Conservation (phyloP, 1,139 yeast genomes). For the Scheffersomyces parashehatae region DNA sequence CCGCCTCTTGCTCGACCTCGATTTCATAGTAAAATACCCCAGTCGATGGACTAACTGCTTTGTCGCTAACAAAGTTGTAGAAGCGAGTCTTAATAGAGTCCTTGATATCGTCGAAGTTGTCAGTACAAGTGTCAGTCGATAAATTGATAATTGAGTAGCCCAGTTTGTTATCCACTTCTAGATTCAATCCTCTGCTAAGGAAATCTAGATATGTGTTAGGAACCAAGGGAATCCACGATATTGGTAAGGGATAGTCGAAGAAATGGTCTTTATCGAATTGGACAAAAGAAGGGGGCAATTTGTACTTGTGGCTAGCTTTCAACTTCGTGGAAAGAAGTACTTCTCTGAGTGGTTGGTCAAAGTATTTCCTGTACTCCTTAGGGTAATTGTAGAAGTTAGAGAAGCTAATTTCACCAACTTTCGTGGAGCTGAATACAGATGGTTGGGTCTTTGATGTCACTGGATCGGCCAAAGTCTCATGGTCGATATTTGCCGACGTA, state of each 20-base stretch:
- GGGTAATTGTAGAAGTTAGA: conserved; percentile 15
- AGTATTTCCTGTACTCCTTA: conserved; percentile 21
- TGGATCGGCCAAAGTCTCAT: not conserved
- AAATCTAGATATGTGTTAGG: conserved; percentile 23
- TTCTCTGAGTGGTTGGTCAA: conserved; percentile 26
- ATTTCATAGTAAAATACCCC: conserved; percentile 43
- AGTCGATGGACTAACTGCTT: conserved; percentile 29
- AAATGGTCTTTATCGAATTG: conserved; percentile 22
- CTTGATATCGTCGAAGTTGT: conserved; percentile 3
- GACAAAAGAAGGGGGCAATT: conserved; percentile 28
- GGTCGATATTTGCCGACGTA: conserved; percentile 2
- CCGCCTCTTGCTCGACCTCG: conserved; percentile 33
- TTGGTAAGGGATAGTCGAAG: conserved; percentile 38
- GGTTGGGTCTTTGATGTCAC: not conserved
- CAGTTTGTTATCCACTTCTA: conserved; percentile 23
- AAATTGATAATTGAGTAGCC: conserved; percentile 35
- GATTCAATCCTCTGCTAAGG: conserved; percentile 22
- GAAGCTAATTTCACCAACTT: conserved; percentile 25
- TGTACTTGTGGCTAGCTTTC: conserved; percentile 22
- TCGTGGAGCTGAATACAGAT: conserved; percentile 15
- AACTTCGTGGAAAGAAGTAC: conserved; percentile 23
- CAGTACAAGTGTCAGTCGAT: conserved; percentile 7
- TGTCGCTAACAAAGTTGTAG: conserved; percentile 38
- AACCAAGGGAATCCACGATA: conserved; percentile 42
- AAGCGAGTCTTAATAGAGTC: conserved; percentile 13